Percentiles rank a stretch among this genome's conserved stretches.
phyloP scores from a whole-genome alignment of 1,284 basidiomycete genomes.

The Tilletia walkeri region DNA sequence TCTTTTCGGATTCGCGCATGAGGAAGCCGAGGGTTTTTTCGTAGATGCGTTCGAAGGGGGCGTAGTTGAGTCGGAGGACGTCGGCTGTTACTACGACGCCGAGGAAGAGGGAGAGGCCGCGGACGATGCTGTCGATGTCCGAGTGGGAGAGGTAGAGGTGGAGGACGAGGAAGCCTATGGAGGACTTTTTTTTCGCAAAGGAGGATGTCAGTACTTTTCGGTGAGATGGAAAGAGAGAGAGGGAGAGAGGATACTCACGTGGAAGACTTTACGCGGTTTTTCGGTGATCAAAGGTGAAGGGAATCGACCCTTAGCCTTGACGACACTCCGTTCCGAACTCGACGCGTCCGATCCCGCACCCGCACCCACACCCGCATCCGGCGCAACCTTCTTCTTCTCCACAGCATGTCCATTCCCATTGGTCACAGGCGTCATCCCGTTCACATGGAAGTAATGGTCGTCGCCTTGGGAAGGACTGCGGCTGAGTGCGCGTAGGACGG shows the following conservation, averaged over 20 bases:
- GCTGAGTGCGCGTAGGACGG: slow-evolving; percentile 13
- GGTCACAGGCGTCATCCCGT: neutral
- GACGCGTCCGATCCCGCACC: neutral
- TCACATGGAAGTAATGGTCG: slow-evolving; percentile 13
- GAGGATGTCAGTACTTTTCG: neutral
- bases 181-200: slow-evolving; percentile 6
- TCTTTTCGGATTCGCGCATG: slow-evolving; percentile 90
- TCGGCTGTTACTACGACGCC: slow-evolving; percentile 74
- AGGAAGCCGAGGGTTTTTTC: slow-evolving; percentile 78
- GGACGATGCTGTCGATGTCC: slow-evolving; percentile 63
- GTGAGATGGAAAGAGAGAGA: neutral
- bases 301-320: slow-evolving; percentile 9
- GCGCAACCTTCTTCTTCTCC: neutral
- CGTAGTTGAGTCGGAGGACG: slow-evolving; percentile 71
- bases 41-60: slow-evolving; percentile 71
- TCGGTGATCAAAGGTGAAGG: slow-evolving; percentile 58
- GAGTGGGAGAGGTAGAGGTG: slow-evolving; percentile 65
- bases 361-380: neutral
- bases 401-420: neutral
- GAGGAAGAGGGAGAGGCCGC: slow-evolving; percentile 68
- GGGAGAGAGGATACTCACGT: slow-evolving; percentile 71
- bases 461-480: slow-evolving; percentile 1
- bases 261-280: slow-evolving; percentile 84
- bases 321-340: neutral
- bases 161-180: slow-evolving; percentile 75